Percentiles rank a stretch among this genome's conserved stretches.
Evolutionary conservation across 345 rosid species (phyloP).

Genomic region (Punica granatum): DNA sequence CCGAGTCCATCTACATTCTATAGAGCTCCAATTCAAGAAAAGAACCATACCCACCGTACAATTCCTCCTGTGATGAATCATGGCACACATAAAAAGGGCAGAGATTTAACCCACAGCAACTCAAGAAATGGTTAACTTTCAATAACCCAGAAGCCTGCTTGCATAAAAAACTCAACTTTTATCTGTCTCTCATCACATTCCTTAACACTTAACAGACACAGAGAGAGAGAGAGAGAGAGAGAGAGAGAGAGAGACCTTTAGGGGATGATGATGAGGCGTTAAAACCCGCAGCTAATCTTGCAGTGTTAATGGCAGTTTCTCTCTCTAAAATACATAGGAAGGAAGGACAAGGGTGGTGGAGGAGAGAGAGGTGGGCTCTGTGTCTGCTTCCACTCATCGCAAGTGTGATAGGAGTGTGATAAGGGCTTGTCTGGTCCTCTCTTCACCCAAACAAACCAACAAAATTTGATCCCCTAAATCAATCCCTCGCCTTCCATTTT

Average conservation of each 20-base stretch:
- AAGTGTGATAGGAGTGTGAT: constrained; percentile 30
- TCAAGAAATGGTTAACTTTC: not conserved
- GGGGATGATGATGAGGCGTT: not conserved
- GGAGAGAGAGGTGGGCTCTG: not conserved
- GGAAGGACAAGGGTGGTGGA: not conserved
- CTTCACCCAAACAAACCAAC: constrained; percentile 24
- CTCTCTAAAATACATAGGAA: not conserved
- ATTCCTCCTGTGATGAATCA: not conserved
- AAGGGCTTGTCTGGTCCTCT: constrained; percentile 68
- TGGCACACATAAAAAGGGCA: not conserved
- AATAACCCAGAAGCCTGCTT: not conserved
- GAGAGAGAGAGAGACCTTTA: not conserved
- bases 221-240: not conserved
- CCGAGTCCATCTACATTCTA: not conserved
- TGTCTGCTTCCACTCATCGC: not conserved
- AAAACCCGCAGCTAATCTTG: not conserved
- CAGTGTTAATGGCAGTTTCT: not conserved
- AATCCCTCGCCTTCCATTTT: not conserved
- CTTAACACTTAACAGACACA: too few relatives aligned
- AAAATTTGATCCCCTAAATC: constrained; percentile 7
- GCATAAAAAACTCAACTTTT: not conserved
- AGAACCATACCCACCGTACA: not conserved
- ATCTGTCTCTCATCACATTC: not conserved
- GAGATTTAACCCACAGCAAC: not conserved
- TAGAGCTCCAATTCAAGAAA: not conserved